A percentile compares a stretch with the other conserved stretches of the same genome.
Conservation (phyloP, 495 filamentous ascomycete genomes). For the Penicillium macrosclerotiorum region DNA sequence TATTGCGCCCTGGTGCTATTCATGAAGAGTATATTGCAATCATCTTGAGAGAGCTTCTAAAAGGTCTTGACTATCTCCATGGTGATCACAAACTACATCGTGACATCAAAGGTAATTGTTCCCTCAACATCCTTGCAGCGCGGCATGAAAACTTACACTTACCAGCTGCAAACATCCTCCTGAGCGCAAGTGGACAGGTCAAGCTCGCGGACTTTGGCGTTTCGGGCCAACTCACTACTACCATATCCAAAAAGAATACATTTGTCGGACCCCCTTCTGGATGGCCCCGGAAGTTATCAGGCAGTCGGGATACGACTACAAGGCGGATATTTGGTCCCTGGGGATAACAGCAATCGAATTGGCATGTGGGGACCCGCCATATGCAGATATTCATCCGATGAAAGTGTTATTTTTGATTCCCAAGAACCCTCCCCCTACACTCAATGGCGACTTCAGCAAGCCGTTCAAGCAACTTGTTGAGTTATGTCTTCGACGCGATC, state of each 20-base stretch:
- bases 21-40: constrained; percentile 92
- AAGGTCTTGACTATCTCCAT: constrained; percentile 91
- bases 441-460: constrained; percentile 84
- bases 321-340: constrained; percentile 99
- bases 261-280: constrained; percentile 99
- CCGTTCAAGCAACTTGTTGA: constrained; percentile 95
- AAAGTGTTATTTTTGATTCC: constrained; percentile 97
- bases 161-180: constrained; percentile 85
- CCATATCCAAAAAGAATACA: constrained; percentile 99
- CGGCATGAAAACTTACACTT: constrained; percentile 12
- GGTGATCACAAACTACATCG: constrained; percentile 92
- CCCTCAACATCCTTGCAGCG: neutral
- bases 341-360: constrained; percentile 95
- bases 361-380: constrained; percentile 89
- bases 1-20: constrained; percentile 91
- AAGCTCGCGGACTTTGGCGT: constrained; percentile 98
- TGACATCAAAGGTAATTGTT: constrained; percentile 82
- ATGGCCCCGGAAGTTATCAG: constrained; percentile 99
- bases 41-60: constrained; percentile 83
- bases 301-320: constrained; percentile 96
- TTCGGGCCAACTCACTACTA: constrained; percentile 92
- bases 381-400: constrained; percentile 98
- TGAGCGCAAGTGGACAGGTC: constrained; percentile 87
- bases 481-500: constrained; percentile 81
- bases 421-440: constrained; percentile 80